Evolutionary conservation across 768 basidiomycete genomes (phyloP).

Genomic region (Suillus paluster): DNA sequence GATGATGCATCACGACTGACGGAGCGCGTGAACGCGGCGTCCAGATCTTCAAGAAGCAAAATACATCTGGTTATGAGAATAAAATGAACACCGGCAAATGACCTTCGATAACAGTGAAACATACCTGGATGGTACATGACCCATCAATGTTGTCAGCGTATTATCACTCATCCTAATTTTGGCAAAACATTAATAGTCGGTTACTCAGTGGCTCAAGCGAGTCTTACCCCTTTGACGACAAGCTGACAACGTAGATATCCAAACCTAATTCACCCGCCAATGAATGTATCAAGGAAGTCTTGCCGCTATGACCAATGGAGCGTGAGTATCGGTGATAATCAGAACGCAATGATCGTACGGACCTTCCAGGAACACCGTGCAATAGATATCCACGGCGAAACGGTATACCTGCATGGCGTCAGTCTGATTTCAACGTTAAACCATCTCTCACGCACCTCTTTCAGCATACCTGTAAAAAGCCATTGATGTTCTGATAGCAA

Average conservation of each 20-base stretch:
- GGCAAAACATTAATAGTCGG: conserved; percentile 2
- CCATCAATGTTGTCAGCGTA: conserved; percentile 85
- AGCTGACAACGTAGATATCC: conserved; percentile 89
- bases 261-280: conserved; percentile 83
- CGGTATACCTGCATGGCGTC: conserved; percentile 65
- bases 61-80: conserved; percentile 66
- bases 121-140: conserved; percentile 82
- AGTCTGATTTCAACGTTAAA: conserved; percentile 22
- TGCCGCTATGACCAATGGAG: conserved; percentile 55
- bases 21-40: conserved; percentile 88
- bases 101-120: conserved; percentile 18
- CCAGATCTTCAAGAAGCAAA: conserved; percentile 91
- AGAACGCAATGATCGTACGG: conserved; percentile 13
- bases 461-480: conserved; percentile 76
- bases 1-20: conserved; percentile 82
- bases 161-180: conserved; percentile 83
- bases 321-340: conserved; percentile 17
- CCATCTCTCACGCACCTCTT: conserved; percentile 62
- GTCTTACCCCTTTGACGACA: conserved; percentile 83
- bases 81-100: conserved; percentile 19
- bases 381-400: conserved; percentile 86
- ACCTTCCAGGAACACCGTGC: conserved; percentile 89
- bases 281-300: conserved; percentile 86
- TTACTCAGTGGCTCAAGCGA: conserved; percentile 15
- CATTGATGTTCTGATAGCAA: conserved; percentile 22